Evolutionary conservation across 257 asterid genomes (phyloP).

Genomic region (Phtheirospermum japonicum): DNA sequence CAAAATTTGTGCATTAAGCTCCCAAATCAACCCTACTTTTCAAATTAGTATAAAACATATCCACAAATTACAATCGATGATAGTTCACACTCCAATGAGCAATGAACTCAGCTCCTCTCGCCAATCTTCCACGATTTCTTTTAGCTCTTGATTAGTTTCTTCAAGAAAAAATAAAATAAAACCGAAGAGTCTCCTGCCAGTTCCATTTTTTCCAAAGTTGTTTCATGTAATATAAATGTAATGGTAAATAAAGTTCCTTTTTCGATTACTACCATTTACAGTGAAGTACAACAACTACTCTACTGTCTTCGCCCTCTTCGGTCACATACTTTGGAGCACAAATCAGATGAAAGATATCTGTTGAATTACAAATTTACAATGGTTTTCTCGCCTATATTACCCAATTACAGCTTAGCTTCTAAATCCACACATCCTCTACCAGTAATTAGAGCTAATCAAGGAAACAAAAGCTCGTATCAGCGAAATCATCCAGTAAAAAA

Average conservation of each 20-base stretch:
- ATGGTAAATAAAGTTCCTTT: no score
- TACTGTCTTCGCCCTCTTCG: background rate
- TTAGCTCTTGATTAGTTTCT: constrained; percentile 17
- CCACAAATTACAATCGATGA: constrained; percentile 12
- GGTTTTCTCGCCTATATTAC: background rate
- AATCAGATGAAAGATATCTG: background rate
- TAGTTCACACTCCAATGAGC: background rate
- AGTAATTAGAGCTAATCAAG: background rate
- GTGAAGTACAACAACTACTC: constrained; percentile 13
- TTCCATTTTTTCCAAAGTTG: constrained; percentile 6
- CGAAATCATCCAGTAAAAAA: background rate
- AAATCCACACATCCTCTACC: background rate
- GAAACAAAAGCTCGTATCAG: background rate
- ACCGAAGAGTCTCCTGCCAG: background rate
- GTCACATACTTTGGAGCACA: background rate
- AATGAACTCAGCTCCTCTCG: background rate
- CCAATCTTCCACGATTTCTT: background rate
- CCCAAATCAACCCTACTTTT: background rate
- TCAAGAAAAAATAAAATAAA: background rate
- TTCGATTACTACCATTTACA: background rate
- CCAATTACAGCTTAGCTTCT: background rate
- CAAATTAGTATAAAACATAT: constrained; percentile 15
- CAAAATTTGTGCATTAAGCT: background rate
- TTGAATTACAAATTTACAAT: background rate
- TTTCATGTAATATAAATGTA: no score